A percentile compares a stretch with the other conserved stretches of the same genome.
These are phyloP conservation scores for Bruguiera parviflora DNA, from an alignment of 345 rosid species.

Conservation along the genomic window DNA sequence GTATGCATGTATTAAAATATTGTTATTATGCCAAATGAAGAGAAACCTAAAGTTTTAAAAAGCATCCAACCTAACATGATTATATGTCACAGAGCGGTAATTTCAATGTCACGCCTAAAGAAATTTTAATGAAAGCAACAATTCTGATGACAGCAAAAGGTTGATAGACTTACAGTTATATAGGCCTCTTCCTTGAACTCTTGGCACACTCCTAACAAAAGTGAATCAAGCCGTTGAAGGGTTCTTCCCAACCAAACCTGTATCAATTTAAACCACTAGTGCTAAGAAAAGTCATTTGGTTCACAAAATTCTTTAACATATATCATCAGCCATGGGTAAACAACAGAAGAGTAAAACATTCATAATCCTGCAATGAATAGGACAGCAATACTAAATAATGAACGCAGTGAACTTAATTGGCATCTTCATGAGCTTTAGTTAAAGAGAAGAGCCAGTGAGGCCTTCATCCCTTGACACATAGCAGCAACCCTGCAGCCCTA, in stretches of 20 bases:
- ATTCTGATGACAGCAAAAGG: conserved; percentile 10
- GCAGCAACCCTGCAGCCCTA: neutral
- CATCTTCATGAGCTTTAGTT: no score
- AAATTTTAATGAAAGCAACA: neutral
- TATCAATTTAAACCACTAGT: conserved; percentile 19
- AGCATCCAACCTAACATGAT: neutral
- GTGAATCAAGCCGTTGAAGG: conserved; percentile 92
- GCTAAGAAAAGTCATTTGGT: neutral
- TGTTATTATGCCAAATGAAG: neutral
- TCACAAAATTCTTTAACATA: no score
- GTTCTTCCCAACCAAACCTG: conserved; percentile 99
- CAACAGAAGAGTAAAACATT: no score
- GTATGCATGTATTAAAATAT: no score
- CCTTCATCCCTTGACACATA: no score
- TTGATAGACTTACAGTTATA: conserved; percentile 62
- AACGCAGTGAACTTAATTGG: no score
- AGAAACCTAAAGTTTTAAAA: neutral
- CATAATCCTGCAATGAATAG: no score
- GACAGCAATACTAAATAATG: no score
- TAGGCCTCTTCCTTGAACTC: conserved; percentile 87
- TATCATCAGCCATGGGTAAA: no score
- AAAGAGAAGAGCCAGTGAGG: no score
- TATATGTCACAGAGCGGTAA: neutral
- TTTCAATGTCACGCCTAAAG: conserved; percentile 6
- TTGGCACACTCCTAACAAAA: conserved; percentile 89